phyloP scores from a whole-genome alignment of 345 rosid species.

The Hypericum androsaemum region DNA sequence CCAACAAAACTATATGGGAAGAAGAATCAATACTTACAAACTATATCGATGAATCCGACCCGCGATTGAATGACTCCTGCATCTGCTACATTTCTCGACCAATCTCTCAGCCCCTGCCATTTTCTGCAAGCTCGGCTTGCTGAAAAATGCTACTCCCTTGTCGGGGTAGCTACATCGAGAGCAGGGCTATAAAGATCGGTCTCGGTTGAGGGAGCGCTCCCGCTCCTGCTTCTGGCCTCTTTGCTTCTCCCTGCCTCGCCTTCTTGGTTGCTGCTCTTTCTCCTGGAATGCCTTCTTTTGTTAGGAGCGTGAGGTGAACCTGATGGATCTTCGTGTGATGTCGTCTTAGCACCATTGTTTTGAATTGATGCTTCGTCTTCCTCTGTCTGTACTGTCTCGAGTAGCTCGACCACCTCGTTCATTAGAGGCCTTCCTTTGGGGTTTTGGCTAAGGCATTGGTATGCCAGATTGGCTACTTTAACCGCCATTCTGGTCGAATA shows the following conservation, averaged over 20 bases:
- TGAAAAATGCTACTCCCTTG: neutral
- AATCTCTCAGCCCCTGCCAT: too few relatives aligned
- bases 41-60: too few relatives aligned
- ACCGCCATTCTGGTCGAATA: conserved; percentile 46
- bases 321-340: conserved; percentile 45
- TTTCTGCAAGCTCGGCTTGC: too few relatives aligned
- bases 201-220: conserved; percentile 28
- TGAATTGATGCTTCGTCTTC: conserved; percentile 39
- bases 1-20: too few relatives aligned
- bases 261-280: conserved; percentile 12
- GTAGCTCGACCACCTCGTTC: conserved; percentile 77
- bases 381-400: conserved; percentile 41
- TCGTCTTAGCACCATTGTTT: conserved; percentile 29
- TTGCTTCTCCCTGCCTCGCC: conserved; percentile 15
- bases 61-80: too few relatives aligned
- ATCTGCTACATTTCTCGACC: too few relatives aligned
- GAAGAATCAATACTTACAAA: too few relatives aligned
- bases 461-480: conserved; percentile 69
- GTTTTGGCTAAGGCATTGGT: conserved; percentile 90
- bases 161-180: conserved; percentile 10
- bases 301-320: conserved; percentile 6
- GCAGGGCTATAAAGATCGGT: conserved; percentile 10
- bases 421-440: conserved; percentile 80
- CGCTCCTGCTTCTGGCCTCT: conserved; percentile 44
- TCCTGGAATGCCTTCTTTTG: conserved; percentile 13